Base-by-base conservation (phyloP, 441 rosid genomes). In the Croton setiger region DNA sequence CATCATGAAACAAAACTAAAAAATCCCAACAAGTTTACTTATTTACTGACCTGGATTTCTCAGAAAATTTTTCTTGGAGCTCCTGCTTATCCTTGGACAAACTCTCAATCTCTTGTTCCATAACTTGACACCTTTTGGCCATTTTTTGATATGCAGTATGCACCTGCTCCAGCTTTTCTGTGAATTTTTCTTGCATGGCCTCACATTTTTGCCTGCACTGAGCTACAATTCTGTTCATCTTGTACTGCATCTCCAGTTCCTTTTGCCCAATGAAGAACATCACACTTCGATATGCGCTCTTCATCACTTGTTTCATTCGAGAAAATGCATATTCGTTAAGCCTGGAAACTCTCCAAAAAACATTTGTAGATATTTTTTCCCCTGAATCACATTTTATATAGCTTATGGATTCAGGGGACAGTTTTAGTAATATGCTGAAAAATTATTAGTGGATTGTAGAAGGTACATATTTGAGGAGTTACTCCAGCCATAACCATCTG, bases 401-500 rank as follows among this genome's bases (percentile, higher is more conserved):
- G 64, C 60, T 51, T 60, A 20, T 33, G 62, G 23, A 57, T 14
- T 61, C 43, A n/a, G 37, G 41, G 60, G 27, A 4, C 1, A 21
- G 27, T 37, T 36, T 48, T 47, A 14, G 23, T 43, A 63, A 35
- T 4, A 35, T 45, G 39, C 21, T 5, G 41, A 20, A 0, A 33
- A 36, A 13, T 63, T 20, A 58, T 47, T 55, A 55, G 5, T 35
- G 36, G 7, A 53, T 47, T 33, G 44, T 36, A 53, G 78, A 82
- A 91, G 96, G 89, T 90, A 92, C 96, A 63, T 79, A 87, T 90
- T 76, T 89, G 95, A 41, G 99, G 95, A 77, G 99, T 86, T 54
- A 92, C 64, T 73, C 98, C 98, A 69, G 88, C 91, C 97, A 88
- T 89, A 27, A 82, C 97, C 98, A 85, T 95, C 99, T 95, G 92